phyloP scores from a whole-genome alignment of 441 rosid genomes.

The Populus trichocarpa region DNA sequence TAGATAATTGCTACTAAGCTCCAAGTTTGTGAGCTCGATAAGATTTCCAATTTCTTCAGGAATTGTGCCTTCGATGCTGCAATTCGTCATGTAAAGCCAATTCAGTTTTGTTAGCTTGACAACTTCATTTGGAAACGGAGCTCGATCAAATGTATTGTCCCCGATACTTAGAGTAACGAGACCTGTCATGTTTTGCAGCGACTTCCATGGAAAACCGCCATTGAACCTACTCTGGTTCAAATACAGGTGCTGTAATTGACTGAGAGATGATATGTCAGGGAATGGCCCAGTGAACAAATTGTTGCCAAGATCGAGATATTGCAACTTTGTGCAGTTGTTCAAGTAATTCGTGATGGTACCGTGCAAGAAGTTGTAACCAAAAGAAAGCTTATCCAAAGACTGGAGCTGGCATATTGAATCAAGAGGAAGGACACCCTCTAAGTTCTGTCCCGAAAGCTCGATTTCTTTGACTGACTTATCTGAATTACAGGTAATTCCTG shows the following conservation, averaged over 20 bases:
- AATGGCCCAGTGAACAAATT: slow-evolving; percentile 57
- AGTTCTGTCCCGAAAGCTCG: slow-evolving; percentile 51
- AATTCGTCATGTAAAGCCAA: slow-evolving; percentile 63
- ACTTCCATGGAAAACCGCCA: slow-evolving; percentile 70
- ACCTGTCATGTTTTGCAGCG: slow-evolving; percentile 46
- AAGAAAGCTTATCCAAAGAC: slow-evolving; percentile 57
- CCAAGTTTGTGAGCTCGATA: slow-evolving; percentile 52
- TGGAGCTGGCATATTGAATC: slow-evolving; percentile 59
- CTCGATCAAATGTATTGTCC: slow-evolving; percentile 52
- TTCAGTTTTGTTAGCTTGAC: slow-evolving; percentile 46
- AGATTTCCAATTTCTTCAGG: slow-evolving; percentile 62
- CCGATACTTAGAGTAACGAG: slow-evolving; percentile 66
- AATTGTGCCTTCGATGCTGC: slow-evolving; percentile 56
- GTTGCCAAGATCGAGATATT: slow-evolving; percentile 76
- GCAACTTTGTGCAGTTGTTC: slow-evolving; percentile 50
- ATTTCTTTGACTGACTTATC: slow-evolving; percentile 49
- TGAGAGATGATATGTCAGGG: slow-evolving; percentile 57
- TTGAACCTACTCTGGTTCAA: slow-evolving; percentile 61
- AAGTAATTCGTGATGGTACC: slow-evolving; percentile 42
- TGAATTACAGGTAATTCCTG: slow-evolving; percentile 60
- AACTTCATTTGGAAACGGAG: slow-evolving; percentile 50
- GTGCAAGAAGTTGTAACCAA: slow-evolving; percentile 54
- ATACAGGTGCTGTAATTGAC: slow-evolving; percentile 46
- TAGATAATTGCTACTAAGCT: slow-evolving; percentile 49
- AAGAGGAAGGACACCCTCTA: slow-evolving; percentile 52